Percentiles rank a stretch among this genome's conserved stretches.
Conservation (phyloP, 306 rosid genomes). For the Begonia masoniana region DNA sequence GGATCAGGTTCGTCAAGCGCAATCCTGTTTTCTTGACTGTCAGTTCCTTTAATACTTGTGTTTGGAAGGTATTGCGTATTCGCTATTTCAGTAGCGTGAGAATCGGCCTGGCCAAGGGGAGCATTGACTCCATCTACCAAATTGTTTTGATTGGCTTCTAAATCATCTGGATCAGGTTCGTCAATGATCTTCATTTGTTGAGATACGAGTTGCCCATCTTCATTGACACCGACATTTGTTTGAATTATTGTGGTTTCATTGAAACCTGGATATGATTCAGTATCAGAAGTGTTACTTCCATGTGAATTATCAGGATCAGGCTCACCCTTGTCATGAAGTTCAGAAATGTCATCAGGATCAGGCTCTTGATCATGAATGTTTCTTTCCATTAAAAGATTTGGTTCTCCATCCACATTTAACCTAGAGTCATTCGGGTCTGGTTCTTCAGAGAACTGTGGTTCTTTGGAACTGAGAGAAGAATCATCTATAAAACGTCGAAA, state of each 20-base stretch:
- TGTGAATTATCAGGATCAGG: conserved; percentile 49
- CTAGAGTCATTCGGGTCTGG: conserved; percentile 32
- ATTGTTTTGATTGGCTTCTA: conserved; percentile 12
- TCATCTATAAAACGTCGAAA: conserved; percentile 33
- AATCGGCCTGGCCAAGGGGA: conserved; percentile 10
- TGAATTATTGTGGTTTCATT: conserved; percentile 5
- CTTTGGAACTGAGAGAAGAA: conserved; percentile 23
- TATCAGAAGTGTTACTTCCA: conserved; percentile 14
- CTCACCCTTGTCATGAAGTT: conserved; percentile 27
- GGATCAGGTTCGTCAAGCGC: conserved; percentile 11
- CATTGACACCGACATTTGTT: conserved; percentile 1
- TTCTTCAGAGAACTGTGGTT: conserved; percentile 30
- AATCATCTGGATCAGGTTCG: conserved; percentile 33
- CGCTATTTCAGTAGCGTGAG: conserved; percentile 10
- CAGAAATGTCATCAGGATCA: conserved; percentile 32
- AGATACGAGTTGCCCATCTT: neutral
- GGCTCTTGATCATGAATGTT: conserved; percentile 33
- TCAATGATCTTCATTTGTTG: conserved; percentile 15
- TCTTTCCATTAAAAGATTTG: conserved; percentile 12
- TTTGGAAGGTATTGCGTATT: conserved; percentile 11
- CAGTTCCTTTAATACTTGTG: conserved; percentile 3
- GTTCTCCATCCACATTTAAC: conserved; percentile 13
- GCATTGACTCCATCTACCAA: conserved; percentile 6
- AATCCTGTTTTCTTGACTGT: no score
- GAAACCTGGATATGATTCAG: conserved; percentile 14